Percentiles rank a stretch among this genome's conserved stretches.
Evolutionary conservation across 1,284 basidiomycete species (phyloP).

Genomic region (Leccinum subspadiceum): DNA sequence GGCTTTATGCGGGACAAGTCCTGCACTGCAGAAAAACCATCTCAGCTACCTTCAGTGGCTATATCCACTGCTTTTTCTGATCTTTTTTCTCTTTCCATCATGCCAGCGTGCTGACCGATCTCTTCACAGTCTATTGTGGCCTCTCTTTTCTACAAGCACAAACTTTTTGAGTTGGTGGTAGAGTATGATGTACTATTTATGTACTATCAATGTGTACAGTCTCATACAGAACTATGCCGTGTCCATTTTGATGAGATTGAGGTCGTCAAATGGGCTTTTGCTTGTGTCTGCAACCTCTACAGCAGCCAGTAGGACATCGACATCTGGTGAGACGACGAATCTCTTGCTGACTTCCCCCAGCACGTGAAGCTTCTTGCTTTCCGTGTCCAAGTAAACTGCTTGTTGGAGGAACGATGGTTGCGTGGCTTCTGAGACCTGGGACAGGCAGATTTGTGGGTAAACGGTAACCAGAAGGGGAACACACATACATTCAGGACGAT

Average conservation of each 20-base stretch:
- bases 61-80: constrained; percentile 47
- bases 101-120: constrained; percentile 11
- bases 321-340: constrained; percentile 84
- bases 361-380: constrained; percentile 60
- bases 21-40: constrained; percentile 56
- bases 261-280: constrained; percentile 41
- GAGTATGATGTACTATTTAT: neutral
- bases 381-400: constrained; percentile 71
- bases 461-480: constrained; percentile 13
- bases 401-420: constrained; percentile 90
- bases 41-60: constrained; percentile 62
- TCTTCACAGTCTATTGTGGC: constrained; percentile 4
- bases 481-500: constrained; percentile 77
- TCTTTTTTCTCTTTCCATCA: neutral
- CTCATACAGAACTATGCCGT: neutral
- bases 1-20: constrained; percentile 72
- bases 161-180: neutral
- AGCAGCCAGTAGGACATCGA: constrained; percentile 74
- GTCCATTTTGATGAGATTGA: constrained; percentile 61
- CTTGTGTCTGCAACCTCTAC: constrained; percentile 55
- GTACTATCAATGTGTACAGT: neutral
- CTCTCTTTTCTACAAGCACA: neutral
- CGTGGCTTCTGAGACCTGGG: constrained; percentile 79
- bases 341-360: constrained; percentile 85
- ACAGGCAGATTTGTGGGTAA: constrained; percentile 5